Evolutionary conservation across 2,329 filamentous ascomycete species (phyloP), one percentile per base, ranked within the genome.

Genomic region (Microdochium trichocladiopsis): DNA sequence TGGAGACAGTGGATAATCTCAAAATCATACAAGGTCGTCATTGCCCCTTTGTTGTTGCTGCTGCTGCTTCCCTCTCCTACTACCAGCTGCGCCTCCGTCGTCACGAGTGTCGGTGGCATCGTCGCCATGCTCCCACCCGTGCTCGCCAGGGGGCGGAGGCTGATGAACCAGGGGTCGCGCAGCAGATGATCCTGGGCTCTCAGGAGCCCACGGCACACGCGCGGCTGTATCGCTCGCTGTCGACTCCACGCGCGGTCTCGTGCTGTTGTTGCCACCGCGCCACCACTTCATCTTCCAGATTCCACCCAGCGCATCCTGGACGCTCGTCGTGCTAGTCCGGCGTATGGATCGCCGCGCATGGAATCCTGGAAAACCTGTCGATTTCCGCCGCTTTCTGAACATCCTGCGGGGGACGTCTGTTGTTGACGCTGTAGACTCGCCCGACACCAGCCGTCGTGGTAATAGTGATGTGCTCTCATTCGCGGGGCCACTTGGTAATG

Each of bases 361-460:
- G 52, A 85, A 82, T 0, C 82, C 80, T 0, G 80, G 80, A 55
- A 86, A 85, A 0, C 82, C 82, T 0, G 79, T 84, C 16, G 80
- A 84, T 59, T 77, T 80, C 57, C 82, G 70, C 45, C 82, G 68
- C 25, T 76, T 69, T 14, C 77, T 72, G 56, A 61, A 69, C 14
- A 54, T 60, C 51, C 56, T 66, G 51, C 60, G 61, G 56, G 61
- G 61, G 18, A 52, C 60, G 25, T 57, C 61, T 36, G 51, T 51
- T 28, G 63, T 49, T 56, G 59, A 55, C 49, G 61, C 57, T 12
- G 57, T 54, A 4, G 62, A 64, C 51, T 60, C 61, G 21, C 58
- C 62, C 14, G 65, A 63, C 4, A 64, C 23, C 12, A 28, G 22
- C 6, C 54, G 37, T 58, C 24, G 45, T 51, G 56, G 23, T 18